These are phyloP conservation scores for Coemansia sp. DNA, from an alignment of 192 early-diverging fungal genomes.

Conservation along the genomic window DNA sequence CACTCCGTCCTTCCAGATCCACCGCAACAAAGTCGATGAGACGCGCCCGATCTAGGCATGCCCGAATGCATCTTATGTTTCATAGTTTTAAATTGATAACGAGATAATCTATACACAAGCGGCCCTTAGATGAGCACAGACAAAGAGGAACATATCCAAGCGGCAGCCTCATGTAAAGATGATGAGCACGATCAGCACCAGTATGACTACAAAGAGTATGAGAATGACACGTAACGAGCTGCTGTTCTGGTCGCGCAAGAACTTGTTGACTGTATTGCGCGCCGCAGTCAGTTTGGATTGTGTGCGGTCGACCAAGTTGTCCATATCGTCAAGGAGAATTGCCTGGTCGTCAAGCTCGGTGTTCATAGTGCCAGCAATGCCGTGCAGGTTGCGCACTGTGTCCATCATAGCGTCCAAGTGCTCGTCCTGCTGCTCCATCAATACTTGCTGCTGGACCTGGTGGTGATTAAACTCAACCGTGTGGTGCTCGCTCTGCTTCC, in stretches of 20 bases:
- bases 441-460: conserved; percentile 50
- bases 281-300: conserved; percentile 41
- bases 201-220: conserved; percentile 46
- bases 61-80: background rate
- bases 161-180: conserved; percentile 38
- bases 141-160: background rate
- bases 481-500: conserved; percentile 13
- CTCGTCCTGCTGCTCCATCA: conserved; percentile 57
- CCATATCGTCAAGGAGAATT: conserved; percentile 51
- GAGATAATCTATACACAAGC: conserved; percentile 11
- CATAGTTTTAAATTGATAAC: conserved; percentile 1
- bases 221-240: conserved; percentile 46
- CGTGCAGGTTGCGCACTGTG: conserved; percentile 56
- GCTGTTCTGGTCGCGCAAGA: conserved; percentile 49
- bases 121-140: background rate
- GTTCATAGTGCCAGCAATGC: conserved; percentile 56
- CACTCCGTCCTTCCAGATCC: conserved; percentile 78
- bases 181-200: conserved; percentile 50
- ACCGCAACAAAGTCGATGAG: conserved; percentile 75
- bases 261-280: conserved; percentile 42
- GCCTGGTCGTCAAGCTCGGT: conserved; percentile 56
- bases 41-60: conserved; percentile 26
- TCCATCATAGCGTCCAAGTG: conserved; percentile 54
- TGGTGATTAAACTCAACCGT: conserved; percentile 31
- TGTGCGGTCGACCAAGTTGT: conserved; percentile 40